A percentile compares a stretch with the other conserved stretches of the same genome.
Conservation (phyloP, 148 eudicot genomes). For the Amaranthus hypochondriacus region DNA sequence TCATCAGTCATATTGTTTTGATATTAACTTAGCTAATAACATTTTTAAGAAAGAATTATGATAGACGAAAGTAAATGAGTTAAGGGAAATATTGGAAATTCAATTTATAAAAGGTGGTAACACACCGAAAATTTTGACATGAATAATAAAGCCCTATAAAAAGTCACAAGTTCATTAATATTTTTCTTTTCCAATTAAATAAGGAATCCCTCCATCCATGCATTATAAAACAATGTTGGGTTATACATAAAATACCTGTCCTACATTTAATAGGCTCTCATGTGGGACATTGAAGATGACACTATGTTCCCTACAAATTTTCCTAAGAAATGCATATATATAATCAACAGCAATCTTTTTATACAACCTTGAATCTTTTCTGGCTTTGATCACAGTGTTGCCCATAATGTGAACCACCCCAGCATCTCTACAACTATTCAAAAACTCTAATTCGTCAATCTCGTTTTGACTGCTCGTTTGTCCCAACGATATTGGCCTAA, state of each 20-base stretch:
- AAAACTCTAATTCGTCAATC: conserved; percentile 68
- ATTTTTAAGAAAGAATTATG: too few relatives aligned
- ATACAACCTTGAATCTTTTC: conserved; percentile 54
- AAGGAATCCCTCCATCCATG: too few relatives aligned
- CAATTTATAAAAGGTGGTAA: too few relatives aligned
- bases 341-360: conserved; percentile 82
- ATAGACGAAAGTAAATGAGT: too few relatives aligned
- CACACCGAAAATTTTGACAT: too few relatives aligned
- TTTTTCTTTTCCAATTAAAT: too few relatives aligned
- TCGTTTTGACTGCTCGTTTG: conserved; percentile 55
- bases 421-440: conserved; percentile 69
- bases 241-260: conserved; percentile 87
- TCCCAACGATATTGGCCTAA: conserved; percentile 43
- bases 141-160: too few relatives aligned
- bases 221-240: not conserved
- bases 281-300: conserved; percentile 93
- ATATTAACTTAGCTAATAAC: too few relatives aligned
- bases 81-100: too few relatives aligned
- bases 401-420: conserved; percentile 97
- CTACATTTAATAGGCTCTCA: conserved; percentile 87
- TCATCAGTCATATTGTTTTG: too few relatives aligned
- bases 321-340: conserved; percentile 90
- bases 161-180: too few relatives aligned
- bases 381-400: conserved; percentile 74
- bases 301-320: conserved; percentile 95